phyloP scores from a whole-genome alignment of 768 basidiomycete genomes.

The Tricholoma furcatifolium region DNA sequence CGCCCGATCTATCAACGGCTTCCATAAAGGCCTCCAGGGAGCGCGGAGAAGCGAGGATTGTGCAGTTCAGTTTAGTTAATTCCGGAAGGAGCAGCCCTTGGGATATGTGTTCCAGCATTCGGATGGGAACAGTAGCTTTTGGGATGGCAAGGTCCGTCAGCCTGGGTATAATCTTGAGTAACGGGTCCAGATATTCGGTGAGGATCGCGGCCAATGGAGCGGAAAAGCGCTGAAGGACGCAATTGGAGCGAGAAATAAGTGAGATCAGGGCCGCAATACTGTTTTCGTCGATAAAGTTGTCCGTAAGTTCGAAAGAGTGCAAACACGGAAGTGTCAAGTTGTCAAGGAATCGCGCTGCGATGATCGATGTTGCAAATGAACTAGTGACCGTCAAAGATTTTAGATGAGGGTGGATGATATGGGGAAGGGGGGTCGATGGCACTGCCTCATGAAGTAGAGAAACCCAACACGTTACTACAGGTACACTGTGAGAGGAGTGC shows the following conservation, averaged over 20 bases:
- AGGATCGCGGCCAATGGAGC: not conserved
- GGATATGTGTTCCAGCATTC: constrained; percentile 1
- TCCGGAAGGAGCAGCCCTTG: not conserved
- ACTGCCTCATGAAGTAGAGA: too few species aligned
- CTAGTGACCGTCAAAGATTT: too few species aligned
- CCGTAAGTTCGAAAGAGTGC: not conserved
- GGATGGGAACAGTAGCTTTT: not conserved
- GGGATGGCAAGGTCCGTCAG: not conserved
- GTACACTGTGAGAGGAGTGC: constrained; percentile 1
- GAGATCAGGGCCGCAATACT: not conserved
- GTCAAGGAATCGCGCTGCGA: too few species aligned
- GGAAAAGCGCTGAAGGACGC: not conserved
- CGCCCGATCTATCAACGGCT: not conserved
- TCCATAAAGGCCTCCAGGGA: constrained; percentile 5
- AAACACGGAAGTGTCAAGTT: too few species aligned
- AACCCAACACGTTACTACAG: not conserved
- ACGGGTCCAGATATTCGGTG: not conserved
- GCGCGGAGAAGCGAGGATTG: constrained; percentile 1
- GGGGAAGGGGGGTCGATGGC: too few species aligned
- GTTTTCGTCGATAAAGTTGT: not conserved
- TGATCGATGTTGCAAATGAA: too few species aligned
- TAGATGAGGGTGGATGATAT: too few species aligned
- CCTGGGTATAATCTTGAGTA: not conserved
- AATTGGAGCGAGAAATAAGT: constrained; percentile 2
- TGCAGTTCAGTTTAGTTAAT: too few species aligned